Percentiles rank a stretch among this genome's conserved stretches.
Conservation (phyloP, 2,329 filamentous ascomycete species). For the Trichophyton benhamiae region DNA sequence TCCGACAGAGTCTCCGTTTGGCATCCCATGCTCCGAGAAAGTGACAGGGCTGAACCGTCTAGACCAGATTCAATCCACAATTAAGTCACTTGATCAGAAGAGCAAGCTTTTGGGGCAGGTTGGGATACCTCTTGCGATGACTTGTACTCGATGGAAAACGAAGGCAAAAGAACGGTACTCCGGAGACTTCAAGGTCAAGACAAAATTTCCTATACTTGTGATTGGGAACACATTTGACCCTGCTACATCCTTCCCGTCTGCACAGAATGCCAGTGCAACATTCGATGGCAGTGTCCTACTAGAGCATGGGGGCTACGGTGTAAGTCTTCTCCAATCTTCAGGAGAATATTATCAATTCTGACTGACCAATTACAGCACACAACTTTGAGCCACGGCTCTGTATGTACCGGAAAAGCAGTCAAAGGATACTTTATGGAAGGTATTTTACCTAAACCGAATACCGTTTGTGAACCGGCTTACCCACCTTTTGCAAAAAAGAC, state of each 20-base stretch:
- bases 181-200: conserved; percentile 17
- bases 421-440: conserved; percentile 26
- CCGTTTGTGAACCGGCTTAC: conserved; percentile 17
- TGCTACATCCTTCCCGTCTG: conserved; percentile 17
- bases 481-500: background rate
- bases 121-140: background rate
- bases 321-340: conserved; percentile 1
- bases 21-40: conserved; percentile 9
- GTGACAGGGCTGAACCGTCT: background rate
- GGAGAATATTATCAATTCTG: background rate
- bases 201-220: conserved; percentile 18
- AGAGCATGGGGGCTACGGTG: conserved; percentile 17
- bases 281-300: conserved; percentile 19
- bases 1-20: background rate
- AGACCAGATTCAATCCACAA: background rate
- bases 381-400: conserved; percentile 20
- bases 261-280: conserved; percentile 16
- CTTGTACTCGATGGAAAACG: conserved; percentile 16
- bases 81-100: background rate
- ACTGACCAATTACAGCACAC: conserved; percentile 7
- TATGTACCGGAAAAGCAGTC: conserved; percentile 21
- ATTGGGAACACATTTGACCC: conserved; percentile 19
- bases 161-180: conserved; percentile 17
- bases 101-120: background rate
- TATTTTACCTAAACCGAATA: conserved; percentile 23